Base-by-base conservation (phyloP, 2,329 filamentous ascomycete species). In the Penicillium italicum region DNA sequence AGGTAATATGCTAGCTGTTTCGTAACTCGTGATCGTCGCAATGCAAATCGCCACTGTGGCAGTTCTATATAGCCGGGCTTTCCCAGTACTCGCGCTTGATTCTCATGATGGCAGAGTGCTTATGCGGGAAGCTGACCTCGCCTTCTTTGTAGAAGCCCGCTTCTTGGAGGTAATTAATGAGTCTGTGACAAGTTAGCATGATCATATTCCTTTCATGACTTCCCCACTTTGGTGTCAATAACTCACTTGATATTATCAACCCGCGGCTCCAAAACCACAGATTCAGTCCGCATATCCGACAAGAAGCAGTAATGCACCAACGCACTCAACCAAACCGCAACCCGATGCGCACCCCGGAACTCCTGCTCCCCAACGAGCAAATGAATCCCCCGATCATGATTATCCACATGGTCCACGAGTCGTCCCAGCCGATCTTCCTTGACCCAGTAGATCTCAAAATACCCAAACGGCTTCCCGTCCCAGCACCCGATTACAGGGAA, bases 391-490 rank as follows among this genome's bases (percentile, higher is more conserved):
- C 94, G 81, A 66, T 97, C 93, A 74, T 88, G 97, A 66, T 96
- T 89, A 8, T 82, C 84, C 0, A 86, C 84, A 0, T 81, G 81
- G 0, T 71, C 85, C 4, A 95, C 74, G 61, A 90, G 80, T 45
- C 80, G 82, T 0, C 90, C 91, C 0, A 99, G 72, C 0, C 80
- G 77, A 68, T 97, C 94, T 70, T 99, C 94, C 68, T 96, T 96
- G 4, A 94, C 91, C 93, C 94, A 99, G 76, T 99, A 99, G 33
- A 99, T 82, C 77, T 99, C 94, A 70, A 99, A 97, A 71, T 95
- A 99, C 0, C 91, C 94, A 75, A 97, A 99, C 0, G 93, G 93
- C 57, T 93, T 88, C 11, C 91, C 92, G 65, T 97, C 91, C 90
- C 93, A 99, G 70, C 91, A 87, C 0, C 90, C 94, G 58, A 97